Base-by-base conservation (phyloP, 192 early-diverging fungal species). In the Diversispora epigaea region DNA sequence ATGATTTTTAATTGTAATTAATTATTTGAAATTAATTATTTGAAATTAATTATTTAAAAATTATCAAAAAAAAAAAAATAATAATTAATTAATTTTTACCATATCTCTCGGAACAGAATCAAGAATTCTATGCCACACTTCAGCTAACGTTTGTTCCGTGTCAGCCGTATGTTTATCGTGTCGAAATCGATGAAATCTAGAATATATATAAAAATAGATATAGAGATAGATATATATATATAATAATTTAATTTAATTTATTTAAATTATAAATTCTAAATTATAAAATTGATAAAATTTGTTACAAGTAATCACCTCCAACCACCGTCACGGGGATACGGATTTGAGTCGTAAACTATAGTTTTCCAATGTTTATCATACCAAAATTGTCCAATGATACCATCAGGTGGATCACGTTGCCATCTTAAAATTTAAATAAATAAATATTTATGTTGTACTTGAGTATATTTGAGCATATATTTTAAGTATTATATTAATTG, bases 341-440 rank as follows among this genome's bases (percentile, higher is more conserved):
- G 63, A 12, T 40, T 44, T 21, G 22, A 15, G 21, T 47, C 43
- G 7, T 46, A 14, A 45, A 65, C 47, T 46, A 10, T 46, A 19
- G 45, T 67, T 15, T 22, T 47, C 65, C 65, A 67, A 7, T 32
- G 17, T 19, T 67, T 46, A 40, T 67, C 65, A 47, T 67, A 67
- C 65, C 81, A 73, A 43, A 82, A 85, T 63, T 81, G 79, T 17
- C 62, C 81, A 66, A 85, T 83, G 21, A 68, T 63, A 19, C 78
- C 78, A 62, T 83, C 78, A 17, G 80, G 84, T 40, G 76, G 50
- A 44, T 72, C 45, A 32, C 55, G 75, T 74, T 80, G 77, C 84
- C 84, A 85, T 25, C 83, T 84, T 14, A n/a, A 50, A 14, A 68
- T 22, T 11, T 8, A 65, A 15, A 68, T 14, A 11, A 50, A 47